Conservation (phyloP, 257 asterid species). For the Misopates orontium region DNA sequence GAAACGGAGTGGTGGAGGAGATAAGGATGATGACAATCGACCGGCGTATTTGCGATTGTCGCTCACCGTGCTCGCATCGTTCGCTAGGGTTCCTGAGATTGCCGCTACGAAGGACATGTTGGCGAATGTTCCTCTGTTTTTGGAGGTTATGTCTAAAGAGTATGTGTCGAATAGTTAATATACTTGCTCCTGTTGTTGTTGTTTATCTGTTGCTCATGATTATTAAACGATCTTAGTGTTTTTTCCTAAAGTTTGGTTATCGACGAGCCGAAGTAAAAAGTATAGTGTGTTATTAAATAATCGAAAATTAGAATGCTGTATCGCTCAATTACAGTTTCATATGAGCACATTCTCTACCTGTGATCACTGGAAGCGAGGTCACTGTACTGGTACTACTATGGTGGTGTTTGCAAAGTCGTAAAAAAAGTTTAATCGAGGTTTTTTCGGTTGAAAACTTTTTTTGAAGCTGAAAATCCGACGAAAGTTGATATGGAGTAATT, state of each 20-base stretch:
- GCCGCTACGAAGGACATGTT: conserved; percentile 72
- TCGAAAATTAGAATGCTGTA: not conserved
- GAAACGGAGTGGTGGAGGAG: conserved; percentile 37
- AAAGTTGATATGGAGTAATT: no score
- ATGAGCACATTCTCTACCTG: conserved; percentile 9
- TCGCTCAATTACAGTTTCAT: not conserved
- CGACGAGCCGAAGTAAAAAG: not conserved
- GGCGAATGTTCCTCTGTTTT: conserved; percentile 49
- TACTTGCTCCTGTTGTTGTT: not conserved
- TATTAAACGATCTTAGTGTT: no score
- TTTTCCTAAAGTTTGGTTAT: not conserved
- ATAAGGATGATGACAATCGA: conserved; percentile 35
- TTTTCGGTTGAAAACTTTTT: no score
- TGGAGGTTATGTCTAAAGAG: conserved; percentile 55
- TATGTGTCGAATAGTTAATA: conserved; percentile 33
- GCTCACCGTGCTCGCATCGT: conserved; percentile 62
- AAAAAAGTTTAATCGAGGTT: no score
- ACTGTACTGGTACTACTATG: no score
- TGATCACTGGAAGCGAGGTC: no score
- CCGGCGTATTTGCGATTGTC: conserved; percentile 74
- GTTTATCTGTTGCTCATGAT: no score
- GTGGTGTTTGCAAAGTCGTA: no score
- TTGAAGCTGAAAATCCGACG: no score
- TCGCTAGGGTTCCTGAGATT: conserved; percentile 69
- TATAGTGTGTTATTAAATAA: not conserved